Base-by-base conservation (phyloP, 2,329 filamentous ascomycete genomes). In the Apiospora marii region DNA sequence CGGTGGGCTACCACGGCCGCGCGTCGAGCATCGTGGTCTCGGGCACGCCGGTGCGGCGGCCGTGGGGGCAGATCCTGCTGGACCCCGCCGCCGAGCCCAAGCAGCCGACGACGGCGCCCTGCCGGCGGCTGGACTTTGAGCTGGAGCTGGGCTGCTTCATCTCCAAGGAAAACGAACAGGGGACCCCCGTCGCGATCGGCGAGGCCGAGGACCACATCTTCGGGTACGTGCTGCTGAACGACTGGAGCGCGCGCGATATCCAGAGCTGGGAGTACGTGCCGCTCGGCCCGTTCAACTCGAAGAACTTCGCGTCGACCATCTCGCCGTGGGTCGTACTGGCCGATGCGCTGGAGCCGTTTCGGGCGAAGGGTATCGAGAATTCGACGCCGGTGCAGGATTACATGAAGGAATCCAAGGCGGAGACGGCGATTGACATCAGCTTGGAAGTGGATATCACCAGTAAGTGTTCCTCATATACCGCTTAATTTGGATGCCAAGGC, bases 231-330 rank as follows among this genome's bases (percentile, higher is more conserved):
- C 83, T 97, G 72, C 89, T 97, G 86, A 97, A 97, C 77, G 94
- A 97, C 82, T 97, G 94, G 94, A 94, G 92, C 71, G 94, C 94
- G 5, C 86, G 94, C 74, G 94, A 96, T 77, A 92, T 96, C 69
- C 94, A 97, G 80, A 88, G 89, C 0, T 96, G 93, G 93, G 94
- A 97, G 82, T 95, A 95, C 76, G 88, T 95, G 12, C 94, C 94
- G 0, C 84, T 96, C 10, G 94, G 94, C 0, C 94, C 94, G 0
- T 96, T 96, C 84, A 95, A 94, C 74, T 87, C 90, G 34, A 96
- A 97, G 87, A 96, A 95, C 81, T 96, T 96, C 78, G 92, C 88
- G 4, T 94, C 93, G 0, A 93, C 89, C 0, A 92, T 96, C 76
- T 93, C 91, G 73, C 89, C 93, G 0, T 96, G 94, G 94, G 89